These are phyloP conservation scores for Mucor piriformis DNA, from an alignment of 371 early-diverging fungal species.

Conservation along the genomic window DNA sequence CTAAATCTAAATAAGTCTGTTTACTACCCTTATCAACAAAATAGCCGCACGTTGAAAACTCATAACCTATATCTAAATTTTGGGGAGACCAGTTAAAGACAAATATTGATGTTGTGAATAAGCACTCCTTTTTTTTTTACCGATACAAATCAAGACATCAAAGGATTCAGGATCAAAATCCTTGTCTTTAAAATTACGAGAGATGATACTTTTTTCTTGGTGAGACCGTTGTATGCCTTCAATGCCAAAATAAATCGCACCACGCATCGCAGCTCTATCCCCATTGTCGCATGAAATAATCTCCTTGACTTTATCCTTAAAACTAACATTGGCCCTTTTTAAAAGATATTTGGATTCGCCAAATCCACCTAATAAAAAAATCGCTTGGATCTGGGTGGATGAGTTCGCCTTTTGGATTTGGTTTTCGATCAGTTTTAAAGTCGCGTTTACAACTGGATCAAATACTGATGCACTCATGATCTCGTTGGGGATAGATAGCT, in stretches of 20 bases:
- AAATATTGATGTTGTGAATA: neutral
- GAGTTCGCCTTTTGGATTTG: slow-evolving; percentile 12
- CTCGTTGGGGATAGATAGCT: slow-evolving; percentile 27
- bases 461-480: slow-evolving; percentile 10
- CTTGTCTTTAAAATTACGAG: neutral
- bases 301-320: neutral
- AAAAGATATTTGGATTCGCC: slow-evolving; percentile 11
- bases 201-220: neutral
- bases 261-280: slow-evolving; percentile 11
- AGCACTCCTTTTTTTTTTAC: too few relatives aligned
- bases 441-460: slow-evolving; percentile 20
- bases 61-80: slow-evolving; percentile 14
- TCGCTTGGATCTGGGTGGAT: slow-evolving; percentile 1
- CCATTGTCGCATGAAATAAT: neutral
- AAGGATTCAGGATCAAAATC: neutral
- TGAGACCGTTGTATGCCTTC: slow-evolving; percentile 3
- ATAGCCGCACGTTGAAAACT: slow-evolving; percentile 5
- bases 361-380: slow-evolving; percentile 21
- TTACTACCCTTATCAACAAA: neutral
- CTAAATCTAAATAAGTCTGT: neutral
- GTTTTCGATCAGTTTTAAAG: slow-evolving; percentile 2
- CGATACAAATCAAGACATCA: neutral
- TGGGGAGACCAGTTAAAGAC: neutral
- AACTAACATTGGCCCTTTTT: neutral
- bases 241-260: slow-evolving; percentile 8